phyloP scores from a whole-genome alignment of 2,329 filamentous ascomycete species.

The Coniella vitis region DNA sequence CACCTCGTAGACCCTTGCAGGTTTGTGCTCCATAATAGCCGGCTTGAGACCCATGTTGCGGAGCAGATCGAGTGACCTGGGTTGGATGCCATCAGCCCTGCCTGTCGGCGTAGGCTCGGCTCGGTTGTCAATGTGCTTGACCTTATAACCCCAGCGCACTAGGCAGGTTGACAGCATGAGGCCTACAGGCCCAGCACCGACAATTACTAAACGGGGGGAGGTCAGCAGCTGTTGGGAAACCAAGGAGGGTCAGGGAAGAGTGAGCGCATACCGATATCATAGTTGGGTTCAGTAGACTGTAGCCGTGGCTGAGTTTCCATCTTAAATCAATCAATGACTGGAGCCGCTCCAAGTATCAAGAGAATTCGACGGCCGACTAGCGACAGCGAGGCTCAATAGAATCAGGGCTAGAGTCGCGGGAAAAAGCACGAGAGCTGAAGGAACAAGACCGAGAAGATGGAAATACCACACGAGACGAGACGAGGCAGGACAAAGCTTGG shows the following conservation, averaged over 20 bases:
- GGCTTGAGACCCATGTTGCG: constrained; percentile 87
- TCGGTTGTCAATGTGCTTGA: constrained; percentile 91
- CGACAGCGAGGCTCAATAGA: too few relatives aligned
- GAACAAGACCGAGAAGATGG: background rate
- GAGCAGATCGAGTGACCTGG: constrained; percentile 77
- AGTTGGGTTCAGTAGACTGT: constrained; percentile 13
- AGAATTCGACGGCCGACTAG: too few relatives aligned
- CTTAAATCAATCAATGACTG: background rate
- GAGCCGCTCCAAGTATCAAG: too few relatives aligned
- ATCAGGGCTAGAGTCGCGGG: background rate
- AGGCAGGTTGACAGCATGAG: constrained; percentile 83
- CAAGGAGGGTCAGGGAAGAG: background rate
- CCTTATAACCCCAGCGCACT: constrained; percentile 87
- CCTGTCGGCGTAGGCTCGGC: constrained; percentile 78
- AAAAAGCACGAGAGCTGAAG: background rate
- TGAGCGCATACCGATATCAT: constrained; percentile 17
- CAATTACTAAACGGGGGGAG: constrained; percentile 52
- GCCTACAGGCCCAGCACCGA: constrained; percentile 84
- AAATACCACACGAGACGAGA: too few relatives aligned
- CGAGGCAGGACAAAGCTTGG: background rate
- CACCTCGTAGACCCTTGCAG: constrained; percentile 76
- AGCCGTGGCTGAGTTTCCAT: constrained; percentile 15
- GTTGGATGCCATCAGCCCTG: constrained; percentile 87
- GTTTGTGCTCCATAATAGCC: constrained; percentile 78
- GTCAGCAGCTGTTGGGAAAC: constrained; percentile 11